Conservation (phyloP, 768 basidiomycete species). For the Mrakia hoshinonis region DNA sequence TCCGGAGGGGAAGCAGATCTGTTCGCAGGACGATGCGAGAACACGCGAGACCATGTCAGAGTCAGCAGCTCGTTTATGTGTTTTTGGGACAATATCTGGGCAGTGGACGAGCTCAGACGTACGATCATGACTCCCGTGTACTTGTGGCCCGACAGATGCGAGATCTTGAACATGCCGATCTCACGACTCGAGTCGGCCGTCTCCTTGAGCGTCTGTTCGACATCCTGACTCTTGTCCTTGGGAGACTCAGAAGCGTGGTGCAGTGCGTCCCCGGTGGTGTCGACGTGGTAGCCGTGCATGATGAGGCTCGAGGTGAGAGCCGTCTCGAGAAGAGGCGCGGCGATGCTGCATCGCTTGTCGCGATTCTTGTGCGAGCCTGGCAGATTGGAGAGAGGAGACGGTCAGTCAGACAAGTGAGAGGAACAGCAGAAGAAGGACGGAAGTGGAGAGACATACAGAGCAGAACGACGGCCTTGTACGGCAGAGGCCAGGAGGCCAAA, state of each 20-base stretch:
- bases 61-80: too few relatives aligned
- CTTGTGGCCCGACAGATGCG: slow-evolving; percentile 84
- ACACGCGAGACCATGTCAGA: too few relatives aligned
- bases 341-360: slow-evolving; percentile 83
- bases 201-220: not conserved
- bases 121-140: slow-evolving; percentile 12
- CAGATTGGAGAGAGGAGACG: not conserved
- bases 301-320: slow-evolving; percentile 47
- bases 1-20: slow-evolving; percentile 74
- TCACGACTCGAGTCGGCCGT: slow-evolving; percentile 50
- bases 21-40: slow-evolving; percentile 49
- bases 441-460: slow-evolving; percentile 56
- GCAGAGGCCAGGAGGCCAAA: slow-evolving; percentile 69
- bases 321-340: slow-evolving; percentile 52
- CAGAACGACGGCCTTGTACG: slow-evolving; percentile 80
- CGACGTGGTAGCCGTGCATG: slow-evolving; percentile 34
- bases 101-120: too few relatives aligned
- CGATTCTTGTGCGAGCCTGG: slow-evolving; percentile 85
- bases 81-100: too few relatives aligned
- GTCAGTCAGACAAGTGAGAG: not conserved
- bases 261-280: slow-evolving; percentile 34
- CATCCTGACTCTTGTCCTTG: not conserved
- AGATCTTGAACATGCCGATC: slow-evolving; percentile 70
- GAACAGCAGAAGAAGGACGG: not conserved
- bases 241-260: slow-evolving; percentile 37